Evolutionary conservation across 2,329 filamentous ascomycete genomes (phyloP), one percentile per base, ranked within the genome.

Genomic region (Drechslerella stenobrocha): DNA sequence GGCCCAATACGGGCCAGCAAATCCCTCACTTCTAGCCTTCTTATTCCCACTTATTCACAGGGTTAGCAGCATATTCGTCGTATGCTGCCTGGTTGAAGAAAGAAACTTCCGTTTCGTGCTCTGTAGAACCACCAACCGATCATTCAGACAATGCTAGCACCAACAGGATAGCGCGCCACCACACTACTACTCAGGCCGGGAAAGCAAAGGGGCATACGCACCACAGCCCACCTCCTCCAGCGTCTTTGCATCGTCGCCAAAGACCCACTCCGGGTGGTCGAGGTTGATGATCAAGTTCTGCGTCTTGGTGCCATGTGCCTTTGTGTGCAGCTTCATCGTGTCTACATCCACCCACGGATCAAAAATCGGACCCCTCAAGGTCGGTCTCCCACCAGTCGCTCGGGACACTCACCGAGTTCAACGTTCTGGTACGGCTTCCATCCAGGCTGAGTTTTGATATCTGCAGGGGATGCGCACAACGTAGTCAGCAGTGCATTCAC

Each of bases 251-350:
- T 72, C 73, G 34, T 73, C 71, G 3, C 64, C 58, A 45, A 73
- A 73, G 44, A 74, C 67, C 52, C 71, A 61, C 11, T 64, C 47
- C 1, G 72, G 71, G 24, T 64, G 65, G 40, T 73, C 73, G 57
- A 74, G 66, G 32, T 74, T 74, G 45, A 74, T 73, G 34, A 73
- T 73, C 9, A 74, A 42, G 55, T 74, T 74, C 45, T 70, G 71
- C 2, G 72, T 74, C 51, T 74, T 74, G 9, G 73, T 73, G 1
- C 73, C 73, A 30, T 73, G 69, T 6, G 73, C 71, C 37, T 74
- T 73, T n/a, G 71, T 73, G 53, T 74, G 73, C 2, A 74, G 60
- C 45, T 73, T 74, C 37, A 74, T 63, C 22, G 72, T 67, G 59
- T 74, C 73, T 71, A 22, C 22, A 44, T 20, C 7, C 13, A 32